Evolutionary conservation across 78 protist genomes (phyloP), one percentile per base, ranked within the genome.

Genomic region (Isochrysis galbana): DNA sequence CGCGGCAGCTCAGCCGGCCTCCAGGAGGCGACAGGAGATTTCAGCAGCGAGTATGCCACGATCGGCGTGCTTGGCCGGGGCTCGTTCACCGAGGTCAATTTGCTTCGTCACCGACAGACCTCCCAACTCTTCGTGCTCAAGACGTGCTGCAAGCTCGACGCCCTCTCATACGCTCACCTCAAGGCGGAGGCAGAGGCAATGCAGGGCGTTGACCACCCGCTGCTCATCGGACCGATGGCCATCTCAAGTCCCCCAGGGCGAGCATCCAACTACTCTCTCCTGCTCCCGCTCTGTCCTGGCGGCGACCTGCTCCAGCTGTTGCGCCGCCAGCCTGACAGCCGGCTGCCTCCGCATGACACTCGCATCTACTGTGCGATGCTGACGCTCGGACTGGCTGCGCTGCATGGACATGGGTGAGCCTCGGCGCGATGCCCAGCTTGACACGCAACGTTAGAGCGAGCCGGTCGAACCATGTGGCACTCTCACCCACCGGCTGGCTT

Each of bases 331-430:
- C 77, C 77, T 5, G 23, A 25, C 11, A 14, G 23, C 77, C 10
- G 21, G 10, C 23, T 69, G 39, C 5, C 34, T 14, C 39, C 21
- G 77, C 39, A 10, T 14, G 77, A 25, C 36, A 69, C 77, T 39
- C 83, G 83, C 83, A 38, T 23, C n/a, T 74, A 38, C 83, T 39
- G 45, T 45, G 45, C 45, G 45, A 25, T 17, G 34, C 32, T 92
- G 23, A n/a, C 34, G 32, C 21, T 47, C 48, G 94, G 87, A 11
- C 87, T 92, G 26, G 45, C 2, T 17, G 87, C 88, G 32, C n/a
- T 92, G 54, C 94, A 92, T 48, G 61, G 10, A 29, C 51, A 34
- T 47, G 87, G 91, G 32, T 29, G 97, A 77, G 95, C 95, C 23
- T 97, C n/a, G n/a, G n/a, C n/a, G n/a, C n/a, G n/a, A n/a, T n/a